phyloP scores from a whole-genome alignment of 345 rosid genomes.

The Arabidopsis arenosa region DNA sequence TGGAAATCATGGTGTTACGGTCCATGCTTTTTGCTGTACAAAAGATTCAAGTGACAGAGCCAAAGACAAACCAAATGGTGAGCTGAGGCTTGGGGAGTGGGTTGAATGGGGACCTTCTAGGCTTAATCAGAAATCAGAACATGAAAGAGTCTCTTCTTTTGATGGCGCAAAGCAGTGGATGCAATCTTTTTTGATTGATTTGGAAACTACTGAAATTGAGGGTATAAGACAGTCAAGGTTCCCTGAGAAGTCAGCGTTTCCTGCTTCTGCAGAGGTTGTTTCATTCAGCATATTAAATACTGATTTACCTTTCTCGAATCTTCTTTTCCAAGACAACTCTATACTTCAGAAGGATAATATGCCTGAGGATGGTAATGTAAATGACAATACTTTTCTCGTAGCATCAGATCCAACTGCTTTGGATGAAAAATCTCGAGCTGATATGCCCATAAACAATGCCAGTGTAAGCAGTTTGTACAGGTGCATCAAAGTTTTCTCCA shows the following conservation, averaged over 20 bases:
- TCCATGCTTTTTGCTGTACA: slow-evolving; percentile 77
- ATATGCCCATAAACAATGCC: slow-evolving; percentile 41
- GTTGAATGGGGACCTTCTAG: slow-evolving; percentile 87
- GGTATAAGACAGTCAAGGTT: slow-evolving; percentile 69
- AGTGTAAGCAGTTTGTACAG: slow-evolving; percentile 50
- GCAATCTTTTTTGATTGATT: slow-evolving; percentile 68
- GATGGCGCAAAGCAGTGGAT: slow-evolving; percentile 74
- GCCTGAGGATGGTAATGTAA: slow-evolving; percentile 40
- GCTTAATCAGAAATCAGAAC: slow-evolving; percentile 45
- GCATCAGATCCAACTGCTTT: slow-evolving; percentile 44
- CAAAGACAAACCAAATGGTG: slow-evolving; percentile 46
- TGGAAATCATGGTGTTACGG: slow-evolving; percentile 66
- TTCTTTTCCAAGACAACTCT: slow-evolving; percentile 48
- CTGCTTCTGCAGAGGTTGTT: slow-evolving; percentile 78
- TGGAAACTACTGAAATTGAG: slow-evolving; percentile 62
- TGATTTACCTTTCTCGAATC: slow-evolving; percentile 51
- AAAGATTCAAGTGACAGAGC: slow-evolving; percentile 44
- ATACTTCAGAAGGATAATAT: slow-evolving; percentile 38
- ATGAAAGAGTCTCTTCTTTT: slow-evolving; percentile 44
- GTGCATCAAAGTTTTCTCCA: slow-evolving; percentile 81
- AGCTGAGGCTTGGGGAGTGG: slow-evolving; percentile 76
- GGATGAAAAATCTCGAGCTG: slow-evolving; percentile 45
- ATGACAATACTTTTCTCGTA: slow-evolving; percentile 43
- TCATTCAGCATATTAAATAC: slow-evolving; percentile 71
- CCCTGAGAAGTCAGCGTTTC: slow-evolving; percentile 71